Evolutionary conservation across 306 rosid species (phyloP).

Genomic region (Clitoria ternatea): DNA sequence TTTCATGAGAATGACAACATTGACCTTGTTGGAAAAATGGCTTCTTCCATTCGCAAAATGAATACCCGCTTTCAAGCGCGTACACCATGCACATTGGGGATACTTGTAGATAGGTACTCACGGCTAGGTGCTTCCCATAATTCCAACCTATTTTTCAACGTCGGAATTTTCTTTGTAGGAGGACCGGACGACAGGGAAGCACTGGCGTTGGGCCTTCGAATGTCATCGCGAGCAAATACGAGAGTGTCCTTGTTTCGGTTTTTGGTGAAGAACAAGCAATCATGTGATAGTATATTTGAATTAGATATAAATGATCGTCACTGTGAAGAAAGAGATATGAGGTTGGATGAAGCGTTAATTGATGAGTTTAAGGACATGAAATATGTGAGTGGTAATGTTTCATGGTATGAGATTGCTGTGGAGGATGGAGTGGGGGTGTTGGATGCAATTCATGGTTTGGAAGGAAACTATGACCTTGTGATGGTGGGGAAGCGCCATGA

Average conservation of each 20-base stretch:
- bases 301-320: neutral
- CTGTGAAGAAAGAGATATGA: neutral
- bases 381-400: neutral
- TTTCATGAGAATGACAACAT: slow-evolving; percentile 34
- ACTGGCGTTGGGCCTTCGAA: slow-evolving; percentile 38
- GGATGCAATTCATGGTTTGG: slow-evolving; percentile 24
- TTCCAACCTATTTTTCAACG: slow-evolving; percentile 3
- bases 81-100: slow-evolving; percentile 55
- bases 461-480: slow-evolving; percentile 40
- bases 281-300: neutral
- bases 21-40: neutral
- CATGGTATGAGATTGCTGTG: slow-evolving; percentile 33
- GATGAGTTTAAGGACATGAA: slow-evolving; percentile 46
- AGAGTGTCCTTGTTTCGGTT: slow-evolving; percentile 29
- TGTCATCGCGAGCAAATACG: slow-evolving; percentile 22
- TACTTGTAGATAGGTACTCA: slow-evolving; percentile 49
- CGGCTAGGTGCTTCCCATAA: neutral
- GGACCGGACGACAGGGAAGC: slow-evolving; percentile 63
- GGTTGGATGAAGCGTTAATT: slow-evolving; percentile 35
- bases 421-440: slow-evolving; percentile 32
- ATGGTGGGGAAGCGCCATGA: slow-evolving; percentile 44
- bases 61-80: slow-evolving; percentile 27
- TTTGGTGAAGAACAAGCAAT: neutral
- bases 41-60: slow-evolving; percentile 23
- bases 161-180: slow-evolving; percentile 45